Evolutionary conservation across 192 early-diverging fungal genomes (phyloP).

Genomic region (Spizellomyces sp.): DNA sequence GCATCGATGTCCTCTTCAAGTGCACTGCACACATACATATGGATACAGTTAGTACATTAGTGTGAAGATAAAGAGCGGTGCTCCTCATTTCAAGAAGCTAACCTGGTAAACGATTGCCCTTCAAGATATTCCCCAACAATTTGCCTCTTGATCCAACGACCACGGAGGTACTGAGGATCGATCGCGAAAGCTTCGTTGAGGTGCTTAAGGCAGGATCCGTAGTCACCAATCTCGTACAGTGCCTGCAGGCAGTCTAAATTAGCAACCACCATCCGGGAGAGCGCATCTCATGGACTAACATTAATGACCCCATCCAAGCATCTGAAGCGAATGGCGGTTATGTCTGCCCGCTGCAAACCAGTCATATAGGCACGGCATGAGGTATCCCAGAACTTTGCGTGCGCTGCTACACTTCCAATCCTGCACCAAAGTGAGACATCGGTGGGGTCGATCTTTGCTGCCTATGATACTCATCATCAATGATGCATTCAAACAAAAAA

Average conservation of each 20-base stretch:
- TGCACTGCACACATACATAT: too few species aligned
- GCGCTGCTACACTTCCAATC: not conserved
- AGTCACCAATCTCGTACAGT: constrained; percentile 29
- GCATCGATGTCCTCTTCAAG: too few species aligned
- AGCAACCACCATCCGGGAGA: not conserved
- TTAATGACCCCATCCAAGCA: constrained; percentile 24
- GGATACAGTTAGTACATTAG: too few species aligned
- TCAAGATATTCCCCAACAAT: constrained; percentile 17
- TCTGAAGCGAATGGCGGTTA: not conserved
- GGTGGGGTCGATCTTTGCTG: constrained; percentile 9
- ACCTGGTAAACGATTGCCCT: constrained; percentile 13
- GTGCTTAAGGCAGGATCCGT: constrained; percentile 13
- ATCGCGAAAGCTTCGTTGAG: constrained; percentile 15
- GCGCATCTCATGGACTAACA: not conserved
- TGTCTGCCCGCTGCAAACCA: not conserved
- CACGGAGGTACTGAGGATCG: constrained; percentile 15
- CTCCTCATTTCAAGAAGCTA: not conserved
- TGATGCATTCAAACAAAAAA: too few species aligned
- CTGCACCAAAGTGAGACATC: constrained; percentile 28
- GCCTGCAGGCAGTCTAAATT: constrained; percentile 4
- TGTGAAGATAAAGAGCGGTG: too few species aligned
- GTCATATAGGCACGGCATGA: constrained; percentile 6
- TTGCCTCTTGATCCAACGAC: constrained; percentile 15
- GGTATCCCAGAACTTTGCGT: not conserved
- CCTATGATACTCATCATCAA: constrained; percentile 1